Conservation (phyloP, 805 yeast genomes). For the Yarrowia keelungensis region DNA sequence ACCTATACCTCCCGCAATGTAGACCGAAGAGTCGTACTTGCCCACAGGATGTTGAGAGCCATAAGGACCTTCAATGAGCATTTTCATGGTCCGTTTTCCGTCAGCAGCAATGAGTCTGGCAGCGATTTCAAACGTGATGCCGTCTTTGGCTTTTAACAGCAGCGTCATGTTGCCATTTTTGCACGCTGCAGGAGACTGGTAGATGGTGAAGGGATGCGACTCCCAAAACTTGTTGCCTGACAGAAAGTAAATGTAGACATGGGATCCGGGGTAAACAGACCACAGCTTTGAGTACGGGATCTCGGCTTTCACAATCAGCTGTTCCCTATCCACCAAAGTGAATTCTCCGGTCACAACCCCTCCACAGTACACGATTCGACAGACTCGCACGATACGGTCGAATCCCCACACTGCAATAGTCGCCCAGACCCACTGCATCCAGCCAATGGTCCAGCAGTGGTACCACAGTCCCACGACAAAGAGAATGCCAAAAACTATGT, state of each 20-base stretch:
- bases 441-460: constrained; percentile 58
- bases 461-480: constrained; percentile 64
- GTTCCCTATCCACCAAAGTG: constrained; percentile 5
- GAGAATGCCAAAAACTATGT: constrained; percentile 61
- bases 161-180: constrained; percentile 24
- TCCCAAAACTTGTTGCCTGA: constrained; percentile 66
- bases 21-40: constrained; percentile 60
- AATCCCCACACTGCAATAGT: constrained; percentile 72
- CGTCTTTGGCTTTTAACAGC: constrained; percentile 29
- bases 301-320: constrained; percentile 25
- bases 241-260: constrained; percentile 64
- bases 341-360: constrained; percentile 42
- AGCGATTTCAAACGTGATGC: constrained; percentile 12
- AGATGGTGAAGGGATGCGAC: constrained; percentile 72
- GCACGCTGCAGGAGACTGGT: constrained; percentile 37
- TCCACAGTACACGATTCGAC: constrained; percentile 68
- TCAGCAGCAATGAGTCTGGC: background rate
- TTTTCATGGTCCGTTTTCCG: background rate
- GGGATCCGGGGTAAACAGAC: constrained; percentile 62
- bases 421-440: constrained; percentile 59
- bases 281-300: constrained; percentile 47
- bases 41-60: constrained; percentile 61
- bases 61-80: constrained; percentile 71
- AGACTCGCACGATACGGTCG: constrained; percentile 66
- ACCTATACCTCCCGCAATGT: constrained; percentile 79